Percentiles rank a stretch among this genome's conserved stretches.
phyloP scores from a whole-genome alignment of 192 early-diverging fungal genomes.

The Chytriomyces sp. region DNA sequence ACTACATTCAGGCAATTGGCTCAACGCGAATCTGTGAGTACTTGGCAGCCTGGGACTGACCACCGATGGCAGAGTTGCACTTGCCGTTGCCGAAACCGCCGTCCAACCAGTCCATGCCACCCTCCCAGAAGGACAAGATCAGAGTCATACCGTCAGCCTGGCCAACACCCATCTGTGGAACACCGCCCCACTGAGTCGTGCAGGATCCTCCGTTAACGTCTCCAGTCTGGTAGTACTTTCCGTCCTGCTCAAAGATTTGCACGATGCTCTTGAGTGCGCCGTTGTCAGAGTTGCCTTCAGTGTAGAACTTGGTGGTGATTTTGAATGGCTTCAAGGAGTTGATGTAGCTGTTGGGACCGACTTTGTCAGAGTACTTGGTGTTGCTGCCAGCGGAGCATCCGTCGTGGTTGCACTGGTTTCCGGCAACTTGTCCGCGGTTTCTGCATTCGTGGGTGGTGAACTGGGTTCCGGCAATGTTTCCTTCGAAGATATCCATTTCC shows the following conservation, averaged over 20 bases:
- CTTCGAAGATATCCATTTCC: slow-evolving; percentile 44
- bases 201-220: slow-evolving; percentile 32
- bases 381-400: slow-evolving; percentile 41
- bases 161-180: slow-evolving; percentile 8
- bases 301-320: slow-evolving; percentile 39
- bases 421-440: too few relatives aligned
- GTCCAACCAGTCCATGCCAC: slow-evolving; percentile 46
- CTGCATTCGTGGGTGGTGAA: slow-evolving; percentile 41
- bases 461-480: slow-evolving; percentile 35
- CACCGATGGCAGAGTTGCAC: too few relatives aligned
- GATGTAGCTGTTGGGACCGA: slow-evolving; percentile 41
- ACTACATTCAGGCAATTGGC: too few relatives aligned
- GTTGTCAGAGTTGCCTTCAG: slow-evolving; percentile 34
- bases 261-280: slow-evolving; percentile 31
- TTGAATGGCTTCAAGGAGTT: slow-evolving; percentile 41
- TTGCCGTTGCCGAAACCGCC: slow-evolving; percentile 34
- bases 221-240: slow-evolving; percentile 13
- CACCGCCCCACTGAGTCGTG: slow-evolving; percentile 20
- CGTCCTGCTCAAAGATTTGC: slow-evolving; percentile 34
- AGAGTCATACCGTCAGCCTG: slow-evolving; percentile 45
- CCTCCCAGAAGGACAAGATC: slow-evolving; percentile 45
- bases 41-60: too few relatives aligned
- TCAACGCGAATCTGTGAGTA: too few relatives aligned
- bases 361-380: slow-evolving; percentile 3
- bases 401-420: slow-evolving; percentile 38